Evolutionary conservation across 2,329 filamentous ascomycete genomes (phyloP).

Genomic region (Pestalotiopsis sp.): DNA sequence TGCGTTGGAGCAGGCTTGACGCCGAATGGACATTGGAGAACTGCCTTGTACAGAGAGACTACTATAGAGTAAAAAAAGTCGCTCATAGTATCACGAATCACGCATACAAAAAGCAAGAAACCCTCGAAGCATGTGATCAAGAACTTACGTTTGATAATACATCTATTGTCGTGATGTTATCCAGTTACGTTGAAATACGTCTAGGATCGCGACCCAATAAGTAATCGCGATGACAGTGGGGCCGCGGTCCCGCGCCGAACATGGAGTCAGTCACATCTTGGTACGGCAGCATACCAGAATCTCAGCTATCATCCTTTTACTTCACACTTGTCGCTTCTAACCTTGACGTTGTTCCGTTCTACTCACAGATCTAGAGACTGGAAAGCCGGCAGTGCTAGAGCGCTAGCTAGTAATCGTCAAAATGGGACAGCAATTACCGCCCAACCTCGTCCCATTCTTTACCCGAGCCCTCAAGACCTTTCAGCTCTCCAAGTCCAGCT

Average conservation of each 20-base stretch:
- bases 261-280: not conserved
- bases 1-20: no score
- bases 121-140: no score
- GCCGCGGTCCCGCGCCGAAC: constrained; percentile 2
- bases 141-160: no score
- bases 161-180: not conserved
- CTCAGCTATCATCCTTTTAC: not conserved
- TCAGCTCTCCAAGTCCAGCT: constrained; percentile 42
- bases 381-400: not conserved
- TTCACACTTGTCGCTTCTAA: not conserved
- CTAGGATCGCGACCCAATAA: not conserved
- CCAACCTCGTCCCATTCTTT: constrained; percentile 40
- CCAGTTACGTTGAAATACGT: not conserved
- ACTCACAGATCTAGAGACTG: not conserved
- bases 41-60: no score
- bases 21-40: no score
- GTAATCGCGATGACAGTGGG: not conserved
- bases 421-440: constrained; percentile 6
- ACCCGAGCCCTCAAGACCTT: constrained; percentile 47
- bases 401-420: not conserved
- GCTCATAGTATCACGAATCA: no score
- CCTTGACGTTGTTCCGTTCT: not conserved
- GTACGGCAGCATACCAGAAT: not conserved
- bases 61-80: no score
- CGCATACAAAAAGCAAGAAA: no score